Conservation (phyloP, 176 grass and related monocot genomes). For the Thalia dealbata region DNA sequence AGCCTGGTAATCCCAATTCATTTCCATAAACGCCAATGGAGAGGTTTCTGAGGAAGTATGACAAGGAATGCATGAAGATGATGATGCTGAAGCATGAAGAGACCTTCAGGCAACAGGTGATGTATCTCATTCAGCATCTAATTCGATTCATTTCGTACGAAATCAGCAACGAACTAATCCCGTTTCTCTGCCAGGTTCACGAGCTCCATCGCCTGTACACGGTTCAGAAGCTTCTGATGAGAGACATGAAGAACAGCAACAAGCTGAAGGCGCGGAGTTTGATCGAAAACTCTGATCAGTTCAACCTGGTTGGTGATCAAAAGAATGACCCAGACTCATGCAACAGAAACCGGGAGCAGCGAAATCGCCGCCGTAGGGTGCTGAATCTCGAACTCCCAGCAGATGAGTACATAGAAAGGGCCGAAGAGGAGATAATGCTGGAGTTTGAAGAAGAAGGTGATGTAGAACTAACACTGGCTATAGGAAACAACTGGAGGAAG, state of each 20-base stretch:
- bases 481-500: slow-evolving; percentile 41
- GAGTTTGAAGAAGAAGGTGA: slow-evolving; percentile 41
- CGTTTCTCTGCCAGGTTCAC: slow-evolving; percentile 32
- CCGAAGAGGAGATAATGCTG: slow-evolving; percentile 22
- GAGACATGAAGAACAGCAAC: slow-evolving; percentile 39
- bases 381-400: slow-evolving; percentile 40
- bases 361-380: slow-evolving; percentile 23
- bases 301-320: slow-evolving; percentile 11
- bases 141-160: background rate
- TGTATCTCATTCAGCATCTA: background rate
- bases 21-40: slow-evolving; percentile 34
- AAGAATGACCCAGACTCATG: background rate
- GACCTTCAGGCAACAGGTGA: slow-evolving; percentile 62
- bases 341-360: slow-evolving; percentile 25
- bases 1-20: background rate
- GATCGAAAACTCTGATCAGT: slow-evolving; percentile 17
- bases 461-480: slow-evolving; percentile 52
- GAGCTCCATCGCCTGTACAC: slow-evolving; percentile 69
- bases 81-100: slow-evolving; percentile 83
- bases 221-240: slow-evolving; percentile 79
- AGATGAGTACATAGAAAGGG: slow-evolving; percentile 40
- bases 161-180: background rate
- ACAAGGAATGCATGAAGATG: slow-evolving; percentile 51
- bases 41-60: slow-evolving; percentile 31
- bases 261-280: slow-evolving; percentile 31